Base-by-base conservation (phyloP, 805 yeast species). In the Teunomyces gatunensis region DNA sequence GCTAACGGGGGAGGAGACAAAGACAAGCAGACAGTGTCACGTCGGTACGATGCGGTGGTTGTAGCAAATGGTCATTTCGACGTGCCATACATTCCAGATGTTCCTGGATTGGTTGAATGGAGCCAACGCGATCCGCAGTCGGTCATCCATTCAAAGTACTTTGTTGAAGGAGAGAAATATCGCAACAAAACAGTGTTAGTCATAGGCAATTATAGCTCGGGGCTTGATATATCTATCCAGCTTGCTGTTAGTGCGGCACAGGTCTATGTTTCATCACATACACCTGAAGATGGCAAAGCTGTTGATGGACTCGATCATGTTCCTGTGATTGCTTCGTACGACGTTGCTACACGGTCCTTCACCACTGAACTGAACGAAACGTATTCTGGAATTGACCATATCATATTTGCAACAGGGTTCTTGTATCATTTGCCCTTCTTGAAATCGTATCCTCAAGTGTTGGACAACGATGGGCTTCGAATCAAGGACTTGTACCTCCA, bases 401-500 rank as follows among this genome's bases (percentile, higher is more conserved):
- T 64, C 10, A 52, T 61, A 5, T 60, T 51, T 46, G 63, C 61
- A 21, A 64, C 69, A 6, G 69, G 67, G 2, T 63, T 53, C 44
- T 46, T 50, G 25, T 56, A 53, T 37, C 49, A 54, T 21, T 53
- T 48, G 32, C 67, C 69, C 2, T 63, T 60, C 36, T 44, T 64
- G 37, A 29, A 54, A 49, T 18, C 46, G 3, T 17, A 50, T 17
- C 56, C 64, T 6, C 52, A 59, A 7, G 30, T 34, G 5, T 28
- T 52, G 27, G 50, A 67, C 37, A 53, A 63, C 1, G 59, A 61
- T 9, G 47, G 51, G 11, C 60, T 64, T 10, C 47, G 56, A 39
- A 53, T 68, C 17, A 65, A 65, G 18, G 60, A 61, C n/a, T 45
- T 68, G 5, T 72, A 60, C 45, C 65, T 60, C 39, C 74, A 70